Evolutionary conservation across 371 early-diverging fungal species (phyloP).

Genomic region (Mortierella sp.): DNA sequence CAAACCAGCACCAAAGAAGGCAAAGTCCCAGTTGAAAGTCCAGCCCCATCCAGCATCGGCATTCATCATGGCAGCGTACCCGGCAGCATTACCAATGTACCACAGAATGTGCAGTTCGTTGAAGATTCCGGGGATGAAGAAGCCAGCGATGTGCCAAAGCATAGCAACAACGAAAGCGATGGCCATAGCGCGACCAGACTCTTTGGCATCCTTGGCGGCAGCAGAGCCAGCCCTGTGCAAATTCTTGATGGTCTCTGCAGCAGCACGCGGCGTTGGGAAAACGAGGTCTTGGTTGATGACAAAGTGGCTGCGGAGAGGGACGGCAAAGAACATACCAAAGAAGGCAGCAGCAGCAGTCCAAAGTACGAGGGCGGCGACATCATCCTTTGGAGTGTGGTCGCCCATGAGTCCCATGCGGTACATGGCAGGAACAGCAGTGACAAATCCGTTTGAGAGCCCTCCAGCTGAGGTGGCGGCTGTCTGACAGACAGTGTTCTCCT

Average conservation of each 20-base stretch:
- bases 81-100: slow-evolving; percentile 66
- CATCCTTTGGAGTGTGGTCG: slow-evolving; percentile 53
- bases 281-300: slow-evolving; percentile 76
- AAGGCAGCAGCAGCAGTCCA: slow-evolving; percentile 74
- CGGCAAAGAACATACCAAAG: slow-evolving; percentile 81
- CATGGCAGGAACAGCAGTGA: slow-evolving; percentile 79
- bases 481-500: slow-evolving; percentile 78
- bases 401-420: slow-evolving; percentile 71
- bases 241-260: slow-evolving; percentile 74
- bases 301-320: slow-evolving; percentile 78
- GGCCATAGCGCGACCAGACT: slow-evolving; percentile 63
- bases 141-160: slow-evolving; percentile 62
- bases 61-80: slow-evolving; percentile 58
- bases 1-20: slow-evolving; percentile 80
- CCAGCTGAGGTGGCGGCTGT: slow-evolving; percentile 79
- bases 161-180: slow-evolving; percentile 58
- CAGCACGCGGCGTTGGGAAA: slow-evolving; percentile 79
- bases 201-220: slow-evolving; percentile 57
- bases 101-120: slow-evolving; percentile 66
- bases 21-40: slow-evolving; percentile 63
- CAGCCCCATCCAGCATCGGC: slow-evolving; percentile 72
- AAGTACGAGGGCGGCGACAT: slow-evolving; percentile 62
- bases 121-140: slow-evolving; percentile 71
- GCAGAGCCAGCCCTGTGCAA: slow-evolving; percentile 64
- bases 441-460: slow-evolving; percentile 76